Conservation (phyloP, 306 rosid species). For the Abrus precatorius region DNA sequence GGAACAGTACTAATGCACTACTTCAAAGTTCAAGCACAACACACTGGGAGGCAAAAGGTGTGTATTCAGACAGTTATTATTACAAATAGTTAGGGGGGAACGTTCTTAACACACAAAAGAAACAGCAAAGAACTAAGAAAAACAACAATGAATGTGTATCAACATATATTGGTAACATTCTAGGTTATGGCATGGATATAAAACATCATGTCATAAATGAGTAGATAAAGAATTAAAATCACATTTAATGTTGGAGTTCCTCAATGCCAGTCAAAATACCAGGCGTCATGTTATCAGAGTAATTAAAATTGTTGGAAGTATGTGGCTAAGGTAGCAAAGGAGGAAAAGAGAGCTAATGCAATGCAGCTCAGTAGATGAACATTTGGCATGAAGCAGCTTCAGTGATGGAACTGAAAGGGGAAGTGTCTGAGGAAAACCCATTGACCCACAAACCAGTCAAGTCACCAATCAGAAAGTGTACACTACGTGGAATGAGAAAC, state of each 20-base stretch:
- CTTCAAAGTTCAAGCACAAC: conserved; percentile 1
- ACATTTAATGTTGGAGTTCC: neutral
- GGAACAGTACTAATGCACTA: neutral
- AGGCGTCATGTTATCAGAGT: conserved; percentile 21
- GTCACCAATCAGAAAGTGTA: neutral
- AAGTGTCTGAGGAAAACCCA: neutral
- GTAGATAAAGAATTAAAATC: conserved; percentile 16
- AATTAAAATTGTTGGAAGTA: conserved; percentile 15
- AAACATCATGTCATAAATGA: neutral
- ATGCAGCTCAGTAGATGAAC: no score
- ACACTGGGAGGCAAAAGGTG: neutral
- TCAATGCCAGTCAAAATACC: neutral
- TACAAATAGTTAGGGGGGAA: no score
- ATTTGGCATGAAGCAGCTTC: no score
- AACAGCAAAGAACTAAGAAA: neutral
- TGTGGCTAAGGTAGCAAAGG: neutral
- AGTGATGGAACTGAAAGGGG: neutral
- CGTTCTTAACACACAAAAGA: neutral
- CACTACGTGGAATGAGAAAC: neutral
- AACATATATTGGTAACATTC: conserved; percentile 5
- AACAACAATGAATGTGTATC: neutral
- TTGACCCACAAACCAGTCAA: neutral
- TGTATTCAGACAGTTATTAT: no score
- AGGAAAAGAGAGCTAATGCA: no score
- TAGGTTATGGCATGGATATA: neutral